Conservation (phyloP, 2,329 filamentous ascomycete genomes). For the Thelonectria rubi region DNA sequence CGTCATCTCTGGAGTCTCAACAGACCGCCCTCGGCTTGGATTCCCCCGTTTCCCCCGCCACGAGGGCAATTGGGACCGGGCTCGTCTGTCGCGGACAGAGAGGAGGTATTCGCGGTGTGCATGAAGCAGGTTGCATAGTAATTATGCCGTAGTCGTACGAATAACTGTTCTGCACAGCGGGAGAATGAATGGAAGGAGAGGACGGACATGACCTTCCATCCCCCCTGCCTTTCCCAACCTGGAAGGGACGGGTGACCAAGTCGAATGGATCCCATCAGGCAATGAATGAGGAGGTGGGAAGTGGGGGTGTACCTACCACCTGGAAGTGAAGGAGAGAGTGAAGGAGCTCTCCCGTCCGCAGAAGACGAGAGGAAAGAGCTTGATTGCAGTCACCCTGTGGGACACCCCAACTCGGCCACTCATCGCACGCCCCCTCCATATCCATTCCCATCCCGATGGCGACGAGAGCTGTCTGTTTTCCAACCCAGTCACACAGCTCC, state of each 20-base stretch:
- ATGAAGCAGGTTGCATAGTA: background rate
- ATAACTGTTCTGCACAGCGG: background rate
- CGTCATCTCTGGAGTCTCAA: slow-evolving; percentile 5
- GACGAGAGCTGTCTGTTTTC: background rate
- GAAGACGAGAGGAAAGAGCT: background rate
- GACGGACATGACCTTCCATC: slow-evolving; percentile 14
- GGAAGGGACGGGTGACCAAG: slow-evolving; percentile 16
- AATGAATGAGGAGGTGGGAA: background rate
- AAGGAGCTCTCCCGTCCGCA: background rate
- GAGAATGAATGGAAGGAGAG: background rate
- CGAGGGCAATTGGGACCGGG: background rate
- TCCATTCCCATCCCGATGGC: background rate
- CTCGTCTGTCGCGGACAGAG: slow-evolving; percentile 1
- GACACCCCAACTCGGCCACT: background rate
- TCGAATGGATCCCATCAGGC: slow-evolving; percentile 17
- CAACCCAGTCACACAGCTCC: background rate
- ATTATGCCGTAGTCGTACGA: background rate
- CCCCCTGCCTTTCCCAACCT: slow-evolving; percentile 11
- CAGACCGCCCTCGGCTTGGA: slow-evolving; percentile 11
- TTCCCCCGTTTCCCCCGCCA: slow-evolving; percentile 5
- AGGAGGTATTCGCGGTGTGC: background rate
- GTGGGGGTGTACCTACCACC: background rate
- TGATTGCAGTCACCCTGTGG: background rate
- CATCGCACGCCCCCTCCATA: background rate
- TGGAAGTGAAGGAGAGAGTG: background rate